These are phyloP conservation scores for Cladosporium oxysporum DNA, from an alignment of 2,329 filamentous ascomycete genomes.

Conservation along the genomic window DNA sequence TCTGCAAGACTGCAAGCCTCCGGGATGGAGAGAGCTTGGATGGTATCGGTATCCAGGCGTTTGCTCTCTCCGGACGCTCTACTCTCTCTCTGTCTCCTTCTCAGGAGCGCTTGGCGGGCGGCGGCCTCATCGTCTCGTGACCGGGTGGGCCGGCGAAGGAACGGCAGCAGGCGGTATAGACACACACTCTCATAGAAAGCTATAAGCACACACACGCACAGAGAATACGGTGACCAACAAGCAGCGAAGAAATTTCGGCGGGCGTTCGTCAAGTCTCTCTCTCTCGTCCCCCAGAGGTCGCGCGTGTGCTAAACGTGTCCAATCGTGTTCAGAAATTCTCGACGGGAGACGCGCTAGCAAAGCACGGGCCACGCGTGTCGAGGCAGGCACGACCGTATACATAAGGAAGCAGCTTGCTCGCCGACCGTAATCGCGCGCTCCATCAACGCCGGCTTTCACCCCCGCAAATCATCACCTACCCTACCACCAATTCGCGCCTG, in stretches of 20 bases:
- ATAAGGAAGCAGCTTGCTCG: neutral
- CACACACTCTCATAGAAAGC: neutral
- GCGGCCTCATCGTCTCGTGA: neutral
- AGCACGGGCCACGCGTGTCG: neutral
- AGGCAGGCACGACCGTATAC: neutral
- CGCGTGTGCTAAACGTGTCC: neutral
- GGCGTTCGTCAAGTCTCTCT: neutral
- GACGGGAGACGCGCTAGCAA: neutral
- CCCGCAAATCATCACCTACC: neutral
- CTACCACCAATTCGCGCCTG: neutral
- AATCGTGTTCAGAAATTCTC: neutral
- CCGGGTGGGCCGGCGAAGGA: neutral
- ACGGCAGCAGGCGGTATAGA: neutral
- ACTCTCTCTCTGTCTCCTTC: neutral
- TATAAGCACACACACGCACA: neutral
- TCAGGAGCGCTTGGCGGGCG: slow-evolving; percentile 5
- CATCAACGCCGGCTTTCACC: neutral
- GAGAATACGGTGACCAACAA: neutral
- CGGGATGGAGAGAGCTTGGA: slow-evolving; percentile 14
- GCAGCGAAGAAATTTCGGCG: neutral
- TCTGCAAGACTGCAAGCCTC: slow-evolving; percentile 19
- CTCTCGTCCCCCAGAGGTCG: neutral
- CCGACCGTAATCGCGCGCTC: neutral
- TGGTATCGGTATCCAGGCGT: slow-evolving; percentile 16
- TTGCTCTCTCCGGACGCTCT: neutral